Conservation (phyloP, 176 grass and related monocot genomes). For the Lolium rigidum region DNA sequence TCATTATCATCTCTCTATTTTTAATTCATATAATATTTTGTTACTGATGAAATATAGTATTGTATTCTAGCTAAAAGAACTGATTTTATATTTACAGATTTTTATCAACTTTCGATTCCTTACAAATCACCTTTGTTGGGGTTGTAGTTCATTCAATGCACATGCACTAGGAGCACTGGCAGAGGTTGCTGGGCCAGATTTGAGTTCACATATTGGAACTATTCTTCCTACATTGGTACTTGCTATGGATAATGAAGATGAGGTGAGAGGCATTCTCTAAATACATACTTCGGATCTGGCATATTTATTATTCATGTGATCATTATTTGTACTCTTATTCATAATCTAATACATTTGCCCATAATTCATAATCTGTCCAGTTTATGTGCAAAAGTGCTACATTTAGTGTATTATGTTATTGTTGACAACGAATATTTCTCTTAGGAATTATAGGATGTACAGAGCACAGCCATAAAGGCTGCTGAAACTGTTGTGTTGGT, state of each 20-base stretch:
- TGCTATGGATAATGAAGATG: slow-evolving; percentile 77
- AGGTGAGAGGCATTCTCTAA: slow-evolving; percentile 51
- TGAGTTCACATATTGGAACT: slow-evolving; percentile 93
- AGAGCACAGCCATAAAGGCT: slow-evolving; percentile 85
- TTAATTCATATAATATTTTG: too few species aligned
- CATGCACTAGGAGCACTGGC: slow-evolving; percentile 97
- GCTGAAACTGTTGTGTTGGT: slow-evolving; percentile 89
- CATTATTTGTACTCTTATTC: slow-evolving; percentile 22
- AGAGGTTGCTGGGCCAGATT: slow-evolving; percentile 90
- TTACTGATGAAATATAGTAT: too few species aligned
- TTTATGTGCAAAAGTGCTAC: neutral
- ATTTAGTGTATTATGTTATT: neutral
- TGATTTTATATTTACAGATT: slow-evolving; percentile 2
- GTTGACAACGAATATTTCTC: slow-evolving; percentile 20
- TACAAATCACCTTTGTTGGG: slow-evolving; percentile 46
- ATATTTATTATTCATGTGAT: slow-evolving; percentile 23
- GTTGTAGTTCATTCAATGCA: slow-evolving; percentile 87
- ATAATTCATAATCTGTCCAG: slow-evolving; percentile 1
- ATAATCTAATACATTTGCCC: neutral
- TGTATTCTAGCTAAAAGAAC: too few species aligned
- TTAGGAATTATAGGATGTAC: slow-evolving; percentile 66
- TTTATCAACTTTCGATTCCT: slow-evolving; percentile 25
- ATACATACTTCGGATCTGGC: neutral
- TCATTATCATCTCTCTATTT: too few species aligned
- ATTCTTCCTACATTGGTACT: slow-evolving; percentile 84